Conservation (phyloP, 768 basidiomycete genomes). For the Hypholoma sublateritium region DNA sequence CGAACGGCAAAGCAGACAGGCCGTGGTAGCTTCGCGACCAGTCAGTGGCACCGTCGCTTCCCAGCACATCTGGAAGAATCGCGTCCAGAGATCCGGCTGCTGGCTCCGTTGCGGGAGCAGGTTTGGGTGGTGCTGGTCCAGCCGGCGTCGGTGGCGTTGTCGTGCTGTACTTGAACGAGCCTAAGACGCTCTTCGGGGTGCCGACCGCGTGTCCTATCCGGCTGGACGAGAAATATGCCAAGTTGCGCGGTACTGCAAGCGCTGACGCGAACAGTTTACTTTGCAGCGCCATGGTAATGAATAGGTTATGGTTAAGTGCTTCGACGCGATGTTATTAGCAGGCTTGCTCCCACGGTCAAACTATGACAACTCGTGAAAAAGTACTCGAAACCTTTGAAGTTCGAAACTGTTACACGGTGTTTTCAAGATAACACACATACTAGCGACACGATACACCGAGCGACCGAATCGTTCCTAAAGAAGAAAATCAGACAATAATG, state of each 20-base stretch:
- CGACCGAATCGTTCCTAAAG: too few relatives aligned
- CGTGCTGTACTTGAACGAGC: constrained; percentile 1
- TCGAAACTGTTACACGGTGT: too few relatives aligned
- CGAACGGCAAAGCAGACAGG: constrained; percentile 73
- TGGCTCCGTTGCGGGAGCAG: neutral
- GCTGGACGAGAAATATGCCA: neutral
- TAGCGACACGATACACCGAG: too few relatives aligned
- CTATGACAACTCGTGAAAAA: too few relatives aligned
- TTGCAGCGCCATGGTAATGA: neutral
- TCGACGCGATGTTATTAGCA: too few relatives aligned
- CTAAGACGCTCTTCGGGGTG: neutral
- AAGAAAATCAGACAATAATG: too few relatives aligned
- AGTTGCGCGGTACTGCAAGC: neutral
- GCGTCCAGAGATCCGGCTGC: neutral
- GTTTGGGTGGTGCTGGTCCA: neutral
- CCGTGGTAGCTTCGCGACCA: constrained; percentile 92
- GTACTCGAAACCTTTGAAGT: too few relatives aligned
- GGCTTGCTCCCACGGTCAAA: too few relatives aligned
- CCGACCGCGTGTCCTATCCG: neutral
- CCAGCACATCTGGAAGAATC: neutral
- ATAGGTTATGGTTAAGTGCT: too few relatives aligned
- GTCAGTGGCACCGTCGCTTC: constrained; percentile 48
- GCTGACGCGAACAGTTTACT: neutral
- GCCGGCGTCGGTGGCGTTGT: neutral
- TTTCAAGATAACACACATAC: too few relatives aligned